Evolutionary conservation across 495 filamentous ascomycete species (phyloP), one percentile per base, ranked within the genome.

Genomic region (Delitschia confertaspora): DNA sequence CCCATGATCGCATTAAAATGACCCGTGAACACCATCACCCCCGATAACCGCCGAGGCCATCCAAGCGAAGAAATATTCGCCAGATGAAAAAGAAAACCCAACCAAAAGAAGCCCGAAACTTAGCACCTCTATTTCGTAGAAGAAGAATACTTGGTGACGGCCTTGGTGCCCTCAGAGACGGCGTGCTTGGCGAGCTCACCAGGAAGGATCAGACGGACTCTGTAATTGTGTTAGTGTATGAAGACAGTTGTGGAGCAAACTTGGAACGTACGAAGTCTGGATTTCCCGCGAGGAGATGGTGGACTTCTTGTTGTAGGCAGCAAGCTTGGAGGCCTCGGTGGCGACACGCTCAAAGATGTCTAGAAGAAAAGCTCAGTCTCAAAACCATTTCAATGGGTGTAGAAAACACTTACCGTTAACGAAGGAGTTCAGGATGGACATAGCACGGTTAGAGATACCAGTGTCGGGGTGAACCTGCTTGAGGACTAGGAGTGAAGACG

Each of bases 381-480:
- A 10, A 13, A 25, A 33, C 16, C 9, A n/a, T n/a, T 23, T 26
- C 21, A 23, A 6, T 24, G 13, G 29, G 19, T 16, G 3, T 42
- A 13, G 14, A 31, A 31, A 37, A 35, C 38, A 64, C 84, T 64
- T 78, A 94, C 88, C 91, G 65, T 98, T 98, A 72, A 98, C 91
- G 62, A 98, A 98, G 6, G 91, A 98, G 80, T 98, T 98, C 57
- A 98, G 73, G 65, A 98, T 98, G 32, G 87, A 94, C 91, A 98
- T 98, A 62, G 91, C 91, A 66, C 91, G 88, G 74, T 95, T 98
- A 58, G 91, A 96, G 73, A 98, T 98, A 84, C 91, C 91, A 61
- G 91, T 98, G 68, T 98, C 91, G 44, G 91, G 91, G 75, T 98
- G 91, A 60, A 98, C 91, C 75, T 98, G 91, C 83, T 98, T 98